Conservation (phyloP, 1,284 basidiomycete genomes). For the Marasmius oreades region DNA sequence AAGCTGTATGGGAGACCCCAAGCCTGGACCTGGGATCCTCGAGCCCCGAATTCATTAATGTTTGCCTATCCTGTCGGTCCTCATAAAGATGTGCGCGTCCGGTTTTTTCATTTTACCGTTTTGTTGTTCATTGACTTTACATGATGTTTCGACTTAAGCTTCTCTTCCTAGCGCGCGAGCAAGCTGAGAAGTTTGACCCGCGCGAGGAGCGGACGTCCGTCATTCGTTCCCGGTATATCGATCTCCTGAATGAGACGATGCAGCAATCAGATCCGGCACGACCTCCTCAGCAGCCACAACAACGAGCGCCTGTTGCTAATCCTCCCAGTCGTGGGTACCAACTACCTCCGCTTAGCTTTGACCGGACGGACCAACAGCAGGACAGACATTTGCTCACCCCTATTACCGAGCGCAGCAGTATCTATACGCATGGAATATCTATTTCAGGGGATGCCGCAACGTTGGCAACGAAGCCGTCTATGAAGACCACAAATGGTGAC, state of each 20-base stretch:
- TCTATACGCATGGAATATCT: conserved; percentile 16
- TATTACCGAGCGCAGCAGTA: conserved; percentile 42
- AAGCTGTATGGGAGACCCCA: conserved; percentile 83
- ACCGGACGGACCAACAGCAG: conserved; percentile 20
- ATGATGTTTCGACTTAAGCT: conserved; percentile 41
- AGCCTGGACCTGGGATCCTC: conserved; percentile 84
- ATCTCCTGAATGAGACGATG: conserved; percentile 69
- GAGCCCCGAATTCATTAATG: conserved; percentile 74
- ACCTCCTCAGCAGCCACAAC: conserved; percentile 15
- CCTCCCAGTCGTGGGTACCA: conserved; percentile 29
- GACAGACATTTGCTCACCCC: conserved; percentile 34
- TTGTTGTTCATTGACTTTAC: background rate
- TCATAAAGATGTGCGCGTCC: conserved; percentile 57
- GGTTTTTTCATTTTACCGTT: conserved; percentile 5
- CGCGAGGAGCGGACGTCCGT: conserved; percentile 74
- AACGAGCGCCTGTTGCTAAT: conserved; percentile 2
- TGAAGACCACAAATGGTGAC: conserved; percentile 3
- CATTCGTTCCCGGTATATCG: conserved; percentile 60
- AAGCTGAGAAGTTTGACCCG: conserved; percentile 77
- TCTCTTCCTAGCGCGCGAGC: conserved; percentile 87
- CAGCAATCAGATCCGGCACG: conserved; percentile 30
- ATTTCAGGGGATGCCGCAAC: conserved; percentile 21
- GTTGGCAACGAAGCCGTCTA: conserved; percentile 18
- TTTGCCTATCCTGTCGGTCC: conserved; percentile 81
- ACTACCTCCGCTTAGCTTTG: conserved; percentile 47